phyloP scores from a whole-genome alignment of 257 asterid genomes.

The Lavandula angustifolia region DNA sequence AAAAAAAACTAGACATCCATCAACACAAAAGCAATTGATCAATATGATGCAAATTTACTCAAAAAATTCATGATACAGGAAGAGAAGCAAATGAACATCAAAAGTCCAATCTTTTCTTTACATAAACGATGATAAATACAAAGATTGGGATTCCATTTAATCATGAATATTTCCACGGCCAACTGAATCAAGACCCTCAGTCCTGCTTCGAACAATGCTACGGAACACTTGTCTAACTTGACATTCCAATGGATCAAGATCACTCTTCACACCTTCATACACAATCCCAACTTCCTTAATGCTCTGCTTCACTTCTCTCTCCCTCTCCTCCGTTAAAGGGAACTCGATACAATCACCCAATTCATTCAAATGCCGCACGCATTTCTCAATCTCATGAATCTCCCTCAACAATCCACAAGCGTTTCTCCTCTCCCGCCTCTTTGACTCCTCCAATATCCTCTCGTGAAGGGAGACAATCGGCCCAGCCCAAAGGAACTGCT shows the following conservation, averaged over 20 bases:
- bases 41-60: too few species aligned
- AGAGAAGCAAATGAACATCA: too few species aligned
- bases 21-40: too few species aligned
- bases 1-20: too few species aligned
- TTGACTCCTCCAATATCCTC: conserved; percentile 79
- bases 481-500: conserved; percentile 70
- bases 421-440: conserved; percentile 66
- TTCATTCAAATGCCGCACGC: conserved; percentile 54
- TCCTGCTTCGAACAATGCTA: conserved; percentile 68
- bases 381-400: conserved; percentile 74
- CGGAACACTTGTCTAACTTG: conserved; percentile 84
- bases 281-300: conserved; percentile 59
- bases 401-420: conserved; percentile 77
- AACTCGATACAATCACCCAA: conserved; percentile 53
- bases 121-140: too few species aligned
- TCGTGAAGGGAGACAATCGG: conserved; percentile 73
- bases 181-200: conserved; percentile 69
- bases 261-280: conserved; percentile 50
- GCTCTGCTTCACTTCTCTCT: conserved; percentile 62
- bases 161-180: conserved; percentile 39
- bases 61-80: too few species aligned
- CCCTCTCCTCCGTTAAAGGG: conserved; percentile 68
- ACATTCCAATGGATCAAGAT: conserved; percentile 74
- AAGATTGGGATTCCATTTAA: conserved; percentile 13
- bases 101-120: too few species aligned